A percentile compares a stretch with the other conserved stretches of the same genome.
Evolutionary conservation across 2,329 filamentous ascomycete genomes (phyloP).

Genomic region (Aciculosporium take): DNA sequence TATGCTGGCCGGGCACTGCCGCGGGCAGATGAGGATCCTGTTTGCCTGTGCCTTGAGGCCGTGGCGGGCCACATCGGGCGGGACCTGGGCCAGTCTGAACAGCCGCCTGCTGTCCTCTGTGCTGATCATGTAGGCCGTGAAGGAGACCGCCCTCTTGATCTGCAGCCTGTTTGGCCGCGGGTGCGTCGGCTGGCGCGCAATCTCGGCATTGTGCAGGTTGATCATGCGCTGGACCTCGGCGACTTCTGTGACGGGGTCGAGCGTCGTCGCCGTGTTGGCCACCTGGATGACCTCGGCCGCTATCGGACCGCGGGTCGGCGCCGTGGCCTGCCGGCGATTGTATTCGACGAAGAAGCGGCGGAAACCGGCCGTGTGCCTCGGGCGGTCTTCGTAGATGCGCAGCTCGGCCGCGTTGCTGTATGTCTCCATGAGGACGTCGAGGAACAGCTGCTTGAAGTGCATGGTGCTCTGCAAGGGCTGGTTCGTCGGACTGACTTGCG

Average conservation of each 20-base stretch:
- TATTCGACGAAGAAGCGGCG: conserved; percentile 69
- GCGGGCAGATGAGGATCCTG: conserved; percentile 78
- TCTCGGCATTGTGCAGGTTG: conserved; percentile 63
- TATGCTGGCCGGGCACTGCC: conserved; percentile 56
- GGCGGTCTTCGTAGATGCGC: conserved; percentile 55
- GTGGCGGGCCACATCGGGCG: conserved; percentile 44
- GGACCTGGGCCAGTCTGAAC: conserved; percentile 53
- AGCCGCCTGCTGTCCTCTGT: conserved; percentile 58
- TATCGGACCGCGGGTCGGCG: conserved; percentile 48
- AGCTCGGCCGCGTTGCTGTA: conserved; percentile 76
- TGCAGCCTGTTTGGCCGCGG: conserved; percentile 35
- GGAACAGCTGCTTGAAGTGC: conserved; percentile 79
- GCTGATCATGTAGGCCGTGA: conserved; percentile 79
- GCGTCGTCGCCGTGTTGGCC: conserved; percentile 54
- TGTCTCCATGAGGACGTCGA: conserved; percentile 70
- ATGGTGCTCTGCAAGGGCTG: conserved; percentile 73
- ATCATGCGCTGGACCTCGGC: conserved; percentile 80
- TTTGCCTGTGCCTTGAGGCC: conserved; percentile 76
- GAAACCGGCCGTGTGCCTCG: conserved; percentile 63
- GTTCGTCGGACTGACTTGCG: conserved; percentile 63
- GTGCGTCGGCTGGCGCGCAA: conserved; percentile 19
- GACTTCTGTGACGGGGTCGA: conserved; percentile 68
- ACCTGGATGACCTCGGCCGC: conserved; percentile 75
- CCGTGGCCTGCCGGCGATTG: conserved; percentile 43
- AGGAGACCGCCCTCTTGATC: conserved; percentile 80